These are phyloP conservation scores for Paracoccidioides brasiliensis DNA, from an alignment of 2,329 filamentous ascomycete species.

Conservation along the genomic window DNA sequence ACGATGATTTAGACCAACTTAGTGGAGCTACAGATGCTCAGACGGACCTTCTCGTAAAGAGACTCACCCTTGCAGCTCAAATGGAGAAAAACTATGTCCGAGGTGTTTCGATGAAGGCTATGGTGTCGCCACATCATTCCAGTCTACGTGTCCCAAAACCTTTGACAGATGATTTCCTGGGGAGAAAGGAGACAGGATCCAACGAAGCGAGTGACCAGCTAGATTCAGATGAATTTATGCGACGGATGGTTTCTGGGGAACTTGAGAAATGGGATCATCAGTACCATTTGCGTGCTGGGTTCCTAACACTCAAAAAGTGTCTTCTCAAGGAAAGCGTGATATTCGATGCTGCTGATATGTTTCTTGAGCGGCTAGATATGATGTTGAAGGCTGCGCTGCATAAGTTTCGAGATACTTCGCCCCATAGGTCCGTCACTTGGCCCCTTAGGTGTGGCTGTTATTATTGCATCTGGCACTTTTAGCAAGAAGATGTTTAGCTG, in stretches of 20 bases:
- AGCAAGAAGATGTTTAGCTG: neutral
- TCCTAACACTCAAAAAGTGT: neutral
- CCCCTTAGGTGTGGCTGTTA: neutral
- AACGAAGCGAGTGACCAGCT: neutral
- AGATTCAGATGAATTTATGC: neutral
- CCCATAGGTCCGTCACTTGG: neutral
- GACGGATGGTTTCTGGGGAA: neutral
- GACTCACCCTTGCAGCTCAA: neutral
- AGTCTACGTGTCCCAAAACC: neutral
- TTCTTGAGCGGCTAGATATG: neutral
- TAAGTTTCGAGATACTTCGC: constrained; percentile 1
- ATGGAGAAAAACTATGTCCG: neutral
- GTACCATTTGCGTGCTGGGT: constrained; percentile 2
- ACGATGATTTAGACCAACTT: constrained; percentile 4
- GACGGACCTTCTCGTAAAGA: constrained; percentile 2
- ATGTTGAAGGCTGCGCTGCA: neutral
- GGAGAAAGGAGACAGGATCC: neutral
- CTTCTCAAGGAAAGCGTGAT: constrained; percentile 1
- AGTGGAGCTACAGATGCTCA: constrained; percentile 4
- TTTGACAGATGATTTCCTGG: neutral
- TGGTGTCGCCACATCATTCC: neutral
- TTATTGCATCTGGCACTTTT: neutral
- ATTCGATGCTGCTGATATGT: neutral
- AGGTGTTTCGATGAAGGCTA: neutral
- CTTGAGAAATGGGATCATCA: neutral